Evolutionary conservation across 1,284 basidiomycete genomes (phyloP).

Genomic region (Lentinula novae-zelandiae): DNA sequence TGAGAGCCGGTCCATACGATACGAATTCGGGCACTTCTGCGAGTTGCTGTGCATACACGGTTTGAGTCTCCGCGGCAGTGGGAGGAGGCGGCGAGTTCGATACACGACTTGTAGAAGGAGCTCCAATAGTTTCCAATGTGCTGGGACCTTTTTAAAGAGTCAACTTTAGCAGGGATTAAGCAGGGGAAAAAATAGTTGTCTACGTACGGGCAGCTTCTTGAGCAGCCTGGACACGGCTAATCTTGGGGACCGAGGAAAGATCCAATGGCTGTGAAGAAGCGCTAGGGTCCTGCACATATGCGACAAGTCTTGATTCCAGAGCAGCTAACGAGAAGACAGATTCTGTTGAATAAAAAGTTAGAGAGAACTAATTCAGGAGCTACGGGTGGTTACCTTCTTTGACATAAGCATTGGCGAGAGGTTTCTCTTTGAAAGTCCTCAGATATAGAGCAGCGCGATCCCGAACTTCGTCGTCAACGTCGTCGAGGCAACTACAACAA

Average conservation of each 20-base stretch:
- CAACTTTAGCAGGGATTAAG: not conserved
- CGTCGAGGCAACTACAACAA: conserved; percentile 83
- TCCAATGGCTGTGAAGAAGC: conserved; percentile 76
- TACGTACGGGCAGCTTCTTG: conserved; percentile 80
- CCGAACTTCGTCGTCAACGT: conserved; percentile 98
- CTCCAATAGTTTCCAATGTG: conserved; percentile 77
- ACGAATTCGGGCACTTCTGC: conserved; percentile 84
- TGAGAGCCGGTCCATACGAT: conserved; percentile 83
- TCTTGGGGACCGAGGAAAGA: conserved; percentile 78
- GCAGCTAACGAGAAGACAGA: conserved; percentile 87
- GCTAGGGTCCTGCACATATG: conserved; percentile 82
- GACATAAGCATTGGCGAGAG: conserved; percentile 82
- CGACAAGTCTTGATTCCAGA: conserved; percentile 83
- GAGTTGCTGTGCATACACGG: conserved; percentile 84
- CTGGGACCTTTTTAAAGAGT: conserved; percentile 59
- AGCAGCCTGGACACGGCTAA: conserved; percentile 86
- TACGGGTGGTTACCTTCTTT: conserved; percentile 68
- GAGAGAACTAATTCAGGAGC: not conserved
- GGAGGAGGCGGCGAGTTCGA: conserved; percentile 64
- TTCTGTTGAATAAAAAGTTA: conserved; percentile 47
- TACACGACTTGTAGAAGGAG: conserved; percentile 60
- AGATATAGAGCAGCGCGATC: conserved; percentile 97
- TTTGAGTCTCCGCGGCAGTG: conserved; percentile 79
- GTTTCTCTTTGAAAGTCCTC: conserved; percentile 77
- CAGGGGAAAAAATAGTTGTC: conserved; percentile 7